Percentiles rank a stretch among this genome's conserved stretches.
These are phyloP conservation scores for Dionaea muscipula DNA, from an alignment of 179 eudicot genomes.

Conservation along the genomic window DNA sequence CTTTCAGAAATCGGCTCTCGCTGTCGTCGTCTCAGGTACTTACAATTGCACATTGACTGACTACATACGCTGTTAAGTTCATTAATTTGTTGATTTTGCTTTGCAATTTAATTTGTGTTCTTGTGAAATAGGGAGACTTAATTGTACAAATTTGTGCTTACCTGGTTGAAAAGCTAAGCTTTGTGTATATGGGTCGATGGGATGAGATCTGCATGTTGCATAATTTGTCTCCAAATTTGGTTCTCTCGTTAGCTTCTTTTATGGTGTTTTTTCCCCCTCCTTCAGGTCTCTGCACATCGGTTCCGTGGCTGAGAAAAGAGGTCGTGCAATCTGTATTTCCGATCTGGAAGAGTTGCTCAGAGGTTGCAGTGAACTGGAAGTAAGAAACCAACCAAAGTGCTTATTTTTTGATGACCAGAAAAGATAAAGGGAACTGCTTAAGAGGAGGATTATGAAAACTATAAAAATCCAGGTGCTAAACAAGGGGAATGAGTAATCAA, in stretches of 20 bases:
- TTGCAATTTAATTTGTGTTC: background rate
- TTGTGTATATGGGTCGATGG: background rate
- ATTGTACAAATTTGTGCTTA: no score
- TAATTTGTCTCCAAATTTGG: constrained; percentile 9
- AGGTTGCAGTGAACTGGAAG: constrained; percentile 89
- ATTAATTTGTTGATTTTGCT: background rate
- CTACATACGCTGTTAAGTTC: background rate
- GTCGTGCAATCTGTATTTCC: constrained; percentile 57
- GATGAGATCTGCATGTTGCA: background rate
- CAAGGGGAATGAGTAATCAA: no score
- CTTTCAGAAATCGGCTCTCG: constrained; percentile 49
- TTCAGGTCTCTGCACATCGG: constrained; percentile 85
- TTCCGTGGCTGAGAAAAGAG: constrained; percentile 87
- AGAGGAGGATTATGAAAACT: background rate
- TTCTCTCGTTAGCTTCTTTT: constrained; percentile 17
- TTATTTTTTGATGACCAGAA: constrained; percentile 5
- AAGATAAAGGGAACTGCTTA: background rate
- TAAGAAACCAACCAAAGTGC: constrained; percentile 29
- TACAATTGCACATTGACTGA: background rate
- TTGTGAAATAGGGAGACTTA: no score
- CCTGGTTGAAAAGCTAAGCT: background rate
- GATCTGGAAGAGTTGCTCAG: constrained; percentile 82
- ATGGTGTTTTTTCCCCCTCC: constrained; percentile 17
- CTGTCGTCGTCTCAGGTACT: constrained; percentile 61
- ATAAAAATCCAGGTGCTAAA: background rate